Conservation (phyloP, 768 basidiomycete species). For the Lactifluus subvellereus region DNA sequence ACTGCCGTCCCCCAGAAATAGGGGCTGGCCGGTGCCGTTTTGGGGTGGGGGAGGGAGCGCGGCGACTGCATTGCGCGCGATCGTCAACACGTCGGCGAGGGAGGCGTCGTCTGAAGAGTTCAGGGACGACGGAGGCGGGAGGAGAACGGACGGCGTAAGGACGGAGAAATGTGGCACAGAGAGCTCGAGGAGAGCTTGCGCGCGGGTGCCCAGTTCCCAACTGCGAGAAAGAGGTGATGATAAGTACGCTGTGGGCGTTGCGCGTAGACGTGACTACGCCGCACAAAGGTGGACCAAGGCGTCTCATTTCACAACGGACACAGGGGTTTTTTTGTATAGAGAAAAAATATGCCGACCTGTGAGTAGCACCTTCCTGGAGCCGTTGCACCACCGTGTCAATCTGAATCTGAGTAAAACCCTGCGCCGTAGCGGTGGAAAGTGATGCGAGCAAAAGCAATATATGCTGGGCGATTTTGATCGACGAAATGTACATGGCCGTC, state of each 20-base stretch:
- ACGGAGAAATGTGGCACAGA: conserved; percentile 44
- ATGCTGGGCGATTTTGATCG: neutral
- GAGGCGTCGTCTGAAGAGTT: conserved; percentile 27
- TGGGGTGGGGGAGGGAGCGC: conserved; percentile 41
- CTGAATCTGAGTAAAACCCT: conserved; percentile 35
- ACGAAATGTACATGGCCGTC: neutral
- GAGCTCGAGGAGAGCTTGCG: conserved; percentile 47
- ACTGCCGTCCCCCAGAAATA: conserved; percentile 52
- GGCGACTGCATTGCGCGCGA: conserved; percentile 46
- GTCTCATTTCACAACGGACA: neutral
- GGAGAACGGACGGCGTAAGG: conserved; percentile 30
- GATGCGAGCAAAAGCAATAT: neutral
- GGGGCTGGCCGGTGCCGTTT: conserved; percentile 44
- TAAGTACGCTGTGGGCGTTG: neutral
- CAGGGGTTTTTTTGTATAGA: neutral
- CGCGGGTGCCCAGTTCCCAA: conserved; percentile 50
- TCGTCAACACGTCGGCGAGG: conserved; percentile 51
- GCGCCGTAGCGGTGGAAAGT: conserved; percentile 25
- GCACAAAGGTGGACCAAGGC: too few species aligned
- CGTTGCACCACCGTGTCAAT: conserved; percentile 34
- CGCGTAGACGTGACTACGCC: too few species aligned
- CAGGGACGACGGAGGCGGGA: conserved; percentile 29
- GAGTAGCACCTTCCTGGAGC: conserved; percentile 38
- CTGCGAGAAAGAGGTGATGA: conserved; percentile 28
- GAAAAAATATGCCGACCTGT: conserved; percentile 32